Conservation (phyloP, 2,329 filamentous ascomycete species). For the Huntiella decipiens region DNA sequence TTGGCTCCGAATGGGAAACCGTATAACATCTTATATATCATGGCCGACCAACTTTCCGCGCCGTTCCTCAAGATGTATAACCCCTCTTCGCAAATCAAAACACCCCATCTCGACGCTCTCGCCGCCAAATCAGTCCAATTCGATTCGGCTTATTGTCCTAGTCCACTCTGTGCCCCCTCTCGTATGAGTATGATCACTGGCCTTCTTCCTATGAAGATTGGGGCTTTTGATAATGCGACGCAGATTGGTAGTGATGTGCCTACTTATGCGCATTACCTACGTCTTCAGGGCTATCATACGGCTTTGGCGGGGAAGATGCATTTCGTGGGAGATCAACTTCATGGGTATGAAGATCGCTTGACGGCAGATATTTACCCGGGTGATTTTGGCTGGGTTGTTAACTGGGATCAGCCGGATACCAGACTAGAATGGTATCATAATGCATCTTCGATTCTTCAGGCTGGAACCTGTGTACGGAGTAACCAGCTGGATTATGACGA, state of each 20-base stretch:
- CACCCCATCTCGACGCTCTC: slow-evolving; percentile 70
- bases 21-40: slow-evolving; percentile 52
- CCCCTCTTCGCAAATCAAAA: slow-evolving; percentile 72
- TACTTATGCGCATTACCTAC: slow-evolving; percentile 83
- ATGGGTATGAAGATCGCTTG: slow-evolving; percentile 79
- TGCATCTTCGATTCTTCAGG: slow-evolving; percentile 79
- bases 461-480: slow-evolving; percentile 70
- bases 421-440: slow-evolving; percentile 94
- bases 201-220: slow-evolving; percentile 78
- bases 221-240: slow-evolving; percentile 77
- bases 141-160: slow-evolving; percentile 85
- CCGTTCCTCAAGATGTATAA: slow-evolving; percentile 88
- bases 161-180: slow-evolving; percentile 78
- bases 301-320: slow-evolving; percentile 93
- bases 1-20: slow-evolving; percentile 15
- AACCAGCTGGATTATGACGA: slow-evolving; percentile 95
- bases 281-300: slow-evolving; percentile 71
- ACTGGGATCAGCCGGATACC: slow-evolving; percentile 80
- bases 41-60: slow-evolving; percentile 88
- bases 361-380: slow-evolving; percentile 94
- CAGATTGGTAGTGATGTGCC: slow-evolving; percentile 69
- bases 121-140: slow-evolving; percentile 73
- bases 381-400: slow-evolving; percentile 85
- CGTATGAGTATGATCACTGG: slow-evolving; percentile 91
- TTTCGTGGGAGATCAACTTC: slow-evolving; percentile 85